Conservation (phyloP, 1,284 basidiomycete genomes). For the Clitocybe nebularis region DNA sequence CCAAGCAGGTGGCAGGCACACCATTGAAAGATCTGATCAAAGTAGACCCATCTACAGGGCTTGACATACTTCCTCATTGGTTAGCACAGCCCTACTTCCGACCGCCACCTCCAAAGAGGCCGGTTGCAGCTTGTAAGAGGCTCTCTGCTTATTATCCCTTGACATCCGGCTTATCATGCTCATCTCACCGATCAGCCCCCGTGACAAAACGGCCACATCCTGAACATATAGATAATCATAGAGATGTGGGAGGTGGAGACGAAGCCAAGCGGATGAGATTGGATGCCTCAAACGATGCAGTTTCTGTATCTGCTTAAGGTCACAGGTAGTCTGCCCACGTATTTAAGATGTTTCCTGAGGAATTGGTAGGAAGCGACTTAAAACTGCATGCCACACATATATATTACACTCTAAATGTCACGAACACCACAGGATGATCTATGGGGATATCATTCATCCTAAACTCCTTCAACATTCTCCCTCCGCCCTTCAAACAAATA, state of each 20-base stretch:
- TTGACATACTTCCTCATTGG: conserved; percentile 76
- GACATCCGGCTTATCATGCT: background rate
- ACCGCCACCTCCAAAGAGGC: conserved; percentile 25
- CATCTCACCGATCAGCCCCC: background rate
- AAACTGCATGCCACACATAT: no score
- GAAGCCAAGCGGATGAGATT: background rate
- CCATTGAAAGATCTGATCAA: conserved; percentile 42
- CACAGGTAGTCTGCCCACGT: no score
- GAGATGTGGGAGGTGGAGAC: no score
- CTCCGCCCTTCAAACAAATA: no score
- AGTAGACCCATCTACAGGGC: conserved; percentile 47
- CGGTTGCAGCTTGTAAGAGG: background rate
- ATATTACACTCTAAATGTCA: no score
- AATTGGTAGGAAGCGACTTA: no score
- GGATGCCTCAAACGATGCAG: background rate
- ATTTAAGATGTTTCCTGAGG: no score
- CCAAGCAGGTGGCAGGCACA: conserved; percentile 30
- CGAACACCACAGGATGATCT: no score
- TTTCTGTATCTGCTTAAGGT: background rate
- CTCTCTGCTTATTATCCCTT: background rate
- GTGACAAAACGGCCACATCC: background rate
- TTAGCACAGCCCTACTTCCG: conserved; percentile 85
- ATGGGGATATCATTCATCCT: no score
- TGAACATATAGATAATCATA: background rate
- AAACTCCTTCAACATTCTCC: no score